A percentile compares a stretch with the other conserved stretches of the same genome.
These are phyloP conservation scores for Cordyceps pruinosa DNA, from an alignment of 2,329 filamentous ascomycete species.

Conservation along the genomic window DNA sequence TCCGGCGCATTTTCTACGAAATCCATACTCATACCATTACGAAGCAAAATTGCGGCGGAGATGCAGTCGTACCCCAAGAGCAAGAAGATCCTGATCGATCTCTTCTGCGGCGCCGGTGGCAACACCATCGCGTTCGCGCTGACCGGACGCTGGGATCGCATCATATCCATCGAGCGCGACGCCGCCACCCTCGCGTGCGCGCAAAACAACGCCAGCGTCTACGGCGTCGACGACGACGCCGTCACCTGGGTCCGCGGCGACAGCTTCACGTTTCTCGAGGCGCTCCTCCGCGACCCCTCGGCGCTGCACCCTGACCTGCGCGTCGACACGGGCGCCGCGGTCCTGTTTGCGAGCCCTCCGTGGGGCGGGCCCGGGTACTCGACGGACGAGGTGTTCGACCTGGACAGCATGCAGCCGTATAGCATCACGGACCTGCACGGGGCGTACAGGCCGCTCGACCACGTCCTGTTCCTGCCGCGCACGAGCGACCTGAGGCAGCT, in stretches of 20 bases:
- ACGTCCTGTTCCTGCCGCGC: constrained; percentile 76
- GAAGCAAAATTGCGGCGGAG: constrained; percentile 68
- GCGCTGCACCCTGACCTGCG: constrained; percentile 33
- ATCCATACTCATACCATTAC: constrained; percentile 17
- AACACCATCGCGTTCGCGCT: constrained; percentile 93
- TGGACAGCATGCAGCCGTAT: constrained; percentile 85
- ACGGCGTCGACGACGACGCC: constrained; percentile 62
- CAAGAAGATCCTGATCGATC: constrained; percentile 70
- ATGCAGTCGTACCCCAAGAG: constrained; percentile 48
- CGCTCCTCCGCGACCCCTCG: constrained; percentile 30
- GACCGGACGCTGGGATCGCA: constrained; percentile 68
- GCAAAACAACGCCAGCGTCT: constrained; percentile 82
- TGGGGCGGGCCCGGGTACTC: constrained; percentile 54
- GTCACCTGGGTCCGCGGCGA: constrained; percentile 86
- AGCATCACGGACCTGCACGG: constrained; percentile 55
- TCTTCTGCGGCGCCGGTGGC: constrained; percentile 86
- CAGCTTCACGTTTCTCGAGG: constrained; percentile 68
- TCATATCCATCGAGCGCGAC: constrained; percentile 87
- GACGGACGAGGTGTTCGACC: constrained; percentile 66
- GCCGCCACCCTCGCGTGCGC: constrained; percentile 76
- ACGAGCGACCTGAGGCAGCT: constrained; percentile 78
- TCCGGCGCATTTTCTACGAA: neutral
- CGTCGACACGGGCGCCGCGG: constrained; percentile 35
- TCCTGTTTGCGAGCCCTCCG: constrained; percentile 52
- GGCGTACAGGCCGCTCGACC: constrained; percentile 52